These are phyloP conservation scores for Choricystis sp. DNA, from an alignment of 139 green algal genomes.

Conservation along the genomic window DNA sequence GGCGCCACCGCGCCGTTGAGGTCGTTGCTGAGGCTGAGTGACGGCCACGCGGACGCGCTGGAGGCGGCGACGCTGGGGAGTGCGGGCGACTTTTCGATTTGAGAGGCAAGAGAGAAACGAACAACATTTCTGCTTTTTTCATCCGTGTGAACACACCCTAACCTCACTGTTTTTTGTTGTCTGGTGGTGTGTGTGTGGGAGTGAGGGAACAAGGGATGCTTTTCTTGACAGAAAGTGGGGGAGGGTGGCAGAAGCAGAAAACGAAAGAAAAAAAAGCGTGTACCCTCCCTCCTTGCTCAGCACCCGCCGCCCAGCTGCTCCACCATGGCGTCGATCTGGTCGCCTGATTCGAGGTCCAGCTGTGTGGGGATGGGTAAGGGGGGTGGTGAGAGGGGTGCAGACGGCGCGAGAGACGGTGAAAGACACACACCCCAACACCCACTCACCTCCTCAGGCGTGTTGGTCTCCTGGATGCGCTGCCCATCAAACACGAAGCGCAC, in stretches of 20 bases:
- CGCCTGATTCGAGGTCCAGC: neutral
- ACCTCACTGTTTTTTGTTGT: too few species aligned
- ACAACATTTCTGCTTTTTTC: too few species aligned
- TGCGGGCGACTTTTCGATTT: neutral
- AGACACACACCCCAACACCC: neutral
- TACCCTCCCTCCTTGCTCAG: neutral
- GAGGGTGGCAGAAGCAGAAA: neutral
- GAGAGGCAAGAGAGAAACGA: neutral
- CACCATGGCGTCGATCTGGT: neutral
- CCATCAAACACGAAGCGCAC: conserved; percentile 37
- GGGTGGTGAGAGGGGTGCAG: neutral
- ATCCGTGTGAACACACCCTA: too few species aligned
- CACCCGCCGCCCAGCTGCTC: neutral
- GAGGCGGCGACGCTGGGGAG: neutral
- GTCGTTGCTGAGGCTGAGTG: neutral
- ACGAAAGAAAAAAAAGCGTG: neutral
- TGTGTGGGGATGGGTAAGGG: neutral
- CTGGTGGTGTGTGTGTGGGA: too few species aligned
- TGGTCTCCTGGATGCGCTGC: conserved; percentile 13
- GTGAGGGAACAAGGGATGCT: too few species aligned
- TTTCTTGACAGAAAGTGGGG: too few species aligned
- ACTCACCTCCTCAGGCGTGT: conserved; percentile 27
- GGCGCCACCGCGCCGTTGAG: neutral
- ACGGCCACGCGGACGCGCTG: neutral
- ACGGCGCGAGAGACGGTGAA: neutral